These are phyloP conservation scores for Urtica urens DNA, from an alignment of 306 rosid species.

Conservation along the genomic window DNA sequence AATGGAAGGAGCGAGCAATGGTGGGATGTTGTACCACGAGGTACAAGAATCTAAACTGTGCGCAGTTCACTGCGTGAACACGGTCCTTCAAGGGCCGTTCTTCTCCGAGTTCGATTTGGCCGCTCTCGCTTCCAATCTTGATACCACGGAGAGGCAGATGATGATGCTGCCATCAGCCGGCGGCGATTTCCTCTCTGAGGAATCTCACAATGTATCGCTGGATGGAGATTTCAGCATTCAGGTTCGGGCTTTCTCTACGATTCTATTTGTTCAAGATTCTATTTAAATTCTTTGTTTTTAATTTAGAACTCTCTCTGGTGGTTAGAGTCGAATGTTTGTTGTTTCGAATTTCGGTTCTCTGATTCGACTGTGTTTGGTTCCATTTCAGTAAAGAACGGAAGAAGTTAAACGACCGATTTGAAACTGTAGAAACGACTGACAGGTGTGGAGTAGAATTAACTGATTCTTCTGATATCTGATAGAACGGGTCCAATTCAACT, in stretches of 20 bases:
- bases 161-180: slow-evolving; percentile 40
- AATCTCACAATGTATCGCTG: slow-evolving; percentile 88
- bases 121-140: slow-evolving; percentile 92
- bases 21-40: slow-evolving; percentile 96
- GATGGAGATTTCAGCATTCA: slow-evolving; percentile 98
- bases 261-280: too few relatives aligned
- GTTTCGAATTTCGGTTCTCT: too few relatives aligned
- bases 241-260: slow-evolving; percentile 27
- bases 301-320: too few relatives aligned
- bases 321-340: too few relatives aligned
- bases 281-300: too few relatives aligned
- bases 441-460: too few relatives aligned
- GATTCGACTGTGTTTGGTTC: too few relatives aligned
- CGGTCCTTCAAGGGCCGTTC: slow-evolving; percentile 85
- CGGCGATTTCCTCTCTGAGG: slow-evolving; percentile 65
- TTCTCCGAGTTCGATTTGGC: slow-evolving; percentile 98
- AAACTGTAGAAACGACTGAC: too few relatives aligned
- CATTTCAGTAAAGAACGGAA: too few relatives aligned
- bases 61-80: slow-evolving; percentile 91
- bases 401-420: too few relatives aligned
- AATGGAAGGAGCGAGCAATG: slow-evolving; percentile 96
- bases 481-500: too few relatives aligned
- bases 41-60: slow-evolving; percentile 97
- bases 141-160: slow-evolving; percentile 75
- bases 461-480: too few relatives aligned